A percentile compares a stretch with the other conserved stretches of the same genome.
Evolutionary conservation across 805 yeast species (phyloP).

Genomic region (Myxozyma mucilagina): DNA sequence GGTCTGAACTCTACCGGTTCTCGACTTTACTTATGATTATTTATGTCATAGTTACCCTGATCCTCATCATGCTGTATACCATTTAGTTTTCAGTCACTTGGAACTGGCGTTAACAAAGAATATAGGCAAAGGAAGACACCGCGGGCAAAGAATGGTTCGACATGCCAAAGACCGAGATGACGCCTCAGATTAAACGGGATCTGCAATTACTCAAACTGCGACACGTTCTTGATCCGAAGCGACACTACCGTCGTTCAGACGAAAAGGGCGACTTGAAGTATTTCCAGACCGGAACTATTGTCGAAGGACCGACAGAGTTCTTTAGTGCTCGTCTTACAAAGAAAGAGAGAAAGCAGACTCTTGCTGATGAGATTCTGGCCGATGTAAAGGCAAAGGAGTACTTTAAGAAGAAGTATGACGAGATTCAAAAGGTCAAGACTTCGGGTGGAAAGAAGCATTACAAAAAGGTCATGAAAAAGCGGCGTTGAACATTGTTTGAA

Average conservation of each 20-base stretch:
- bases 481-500: conserved; percentile 16
- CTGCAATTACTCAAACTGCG: conserved; percentile 77
- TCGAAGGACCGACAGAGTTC: conserved; percentile 80
- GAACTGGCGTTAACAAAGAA: neutral
- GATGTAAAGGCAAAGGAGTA: conserved; percentile 69
- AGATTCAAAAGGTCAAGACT: conserved; percentile 65
- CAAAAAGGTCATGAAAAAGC: conserved; percentile 59
- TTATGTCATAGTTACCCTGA: conserved; percentile 38
- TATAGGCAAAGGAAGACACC: conserved; percentile 36
- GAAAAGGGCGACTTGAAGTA: conserved; percentile 64
- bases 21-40: conserved; percentile 20
- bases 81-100: neutral
- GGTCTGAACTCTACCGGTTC: conserved; percentile 25
- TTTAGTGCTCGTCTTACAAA: conserved; percentile 65
- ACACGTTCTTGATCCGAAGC: conserved; percentile 89
- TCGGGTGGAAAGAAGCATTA: conserved; percentile 69
- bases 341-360: conserved; percentile 71
- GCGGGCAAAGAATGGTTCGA: conserved; percentile 76
- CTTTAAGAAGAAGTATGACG: conserved; percentile 80
- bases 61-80: neutral
- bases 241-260: conserved; percentile 67
- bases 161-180: conserved; percentile 72
- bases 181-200: conserved; percentile 73
- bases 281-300: conserved; percentile 85
- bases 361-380: conserved; percentile 79